phyloP scores from a whole-genome alignment of 2,329 filamentous ascomycete species.

The Periconia digitata region DNA sequence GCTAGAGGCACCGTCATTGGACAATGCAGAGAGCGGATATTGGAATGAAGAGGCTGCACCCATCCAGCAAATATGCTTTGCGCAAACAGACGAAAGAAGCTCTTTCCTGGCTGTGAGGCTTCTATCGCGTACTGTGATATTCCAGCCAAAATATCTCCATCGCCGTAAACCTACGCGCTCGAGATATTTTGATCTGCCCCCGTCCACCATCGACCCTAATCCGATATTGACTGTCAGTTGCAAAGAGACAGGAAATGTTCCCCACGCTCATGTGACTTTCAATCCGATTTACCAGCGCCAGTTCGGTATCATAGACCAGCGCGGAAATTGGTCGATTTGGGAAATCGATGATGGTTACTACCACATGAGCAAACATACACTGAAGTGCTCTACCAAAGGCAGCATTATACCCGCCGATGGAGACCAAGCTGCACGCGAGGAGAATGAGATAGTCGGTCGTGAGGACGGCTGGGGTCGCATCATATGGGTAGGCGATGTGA shows the following conservation, averaged over 20 bases:
- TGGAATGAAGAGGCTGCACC: constrained; percentile 60
- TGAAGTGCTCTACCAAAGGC: constrained; percentile 36
- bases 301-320: constrained; percentile 66
- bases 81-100: constrained; percentile 45
- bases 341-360: constrained; percentile 49
- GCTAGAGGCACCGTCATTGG: constrained; percentile 51
- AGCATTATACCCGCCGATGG: constrained; percentile 3
- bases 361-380: constrained; percentile 33
- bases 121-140: constrained; percentile 49
- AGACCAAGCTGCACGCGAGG: background rate
- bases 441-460: background rate
- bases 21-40: constrained; percentile 49
- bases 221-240: constrained; percentile 57
- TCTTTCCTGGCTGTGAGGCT: constrained; percentile 56
- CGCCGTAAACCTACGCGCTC: constrained; percentile 17
- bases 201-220: constrained; percentile 59
- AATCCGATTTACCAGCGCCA: constrained; percentile 63
- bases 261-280: constrained; percentile 66
- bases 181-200: constrained; percentile 24
- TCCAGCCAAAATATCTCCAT: constrained; percentile 40
- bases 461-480: constrained; percentile 55
- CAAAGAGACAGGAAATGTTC: constrained; percentile 55
- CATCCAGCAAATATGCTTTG: constrained; percentile 58
- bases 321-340: constrained; percentile 70
- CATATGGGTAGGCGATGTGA: constrained; percentile 51